A percentile compares a stretch with the other conserved stretches of the same genome.
These are phyloP conservation scores for Saraca asoca DNA, from an alignment of 331 rosid genomes.

Conservation along the genomic window DNA sequence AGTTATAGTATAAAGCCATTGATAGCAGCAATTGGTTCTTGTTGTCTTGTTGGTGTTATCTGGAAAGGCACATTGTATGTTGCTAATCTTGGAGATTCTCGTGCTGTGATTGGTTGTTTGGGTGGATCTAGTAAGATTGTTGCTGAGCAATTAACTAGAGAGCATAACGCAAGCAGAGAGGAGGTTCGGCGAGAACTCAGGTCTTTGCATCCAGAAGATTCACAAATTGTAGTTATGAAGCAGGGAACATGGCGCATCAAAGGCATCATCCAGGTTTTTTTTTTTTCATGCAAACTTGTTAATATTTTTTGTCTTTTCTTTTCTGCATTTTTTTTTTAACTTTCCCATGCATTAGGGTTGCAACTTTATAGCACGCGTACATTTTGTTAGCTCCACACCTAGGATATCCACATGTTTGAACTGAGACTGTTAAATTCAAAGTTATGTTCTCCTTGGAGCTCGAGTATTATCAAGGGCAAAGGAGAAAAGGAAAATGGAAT, in stretches of 20 bases:
- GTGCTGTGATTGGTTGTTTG: slow-evolving; percentile 61
- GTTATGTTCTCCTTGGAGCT: no score
- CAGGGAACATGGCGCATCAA: slow-evolving; percentile 59
- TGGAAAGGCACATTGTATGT: slow-evolving; percentile 57
- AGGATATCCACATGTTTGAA: neutral
- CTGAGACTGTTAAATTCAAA: neutral
- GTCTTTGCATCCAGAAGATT: slow-evolving; percentile 52
- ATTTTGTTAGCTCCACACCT: neutral
- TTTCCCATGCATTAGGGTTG: neutral
- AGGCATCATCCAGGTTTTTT: slow-evolving; percentile 70
- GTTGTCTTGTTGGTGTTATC: slow-evolving; percentile 66
- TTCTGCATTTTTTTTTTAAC: slow-evolving; percentile 1
- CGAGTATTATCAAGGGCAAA: neutral
- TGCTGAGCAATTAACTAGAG: slow-evolving; percentile 56
- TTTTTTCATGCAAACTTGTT: neutral
- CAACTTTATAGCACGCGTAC: neutral
- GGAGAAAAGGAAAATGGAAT: neutral
- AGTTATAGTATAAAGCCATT: slow-evolving; percentile 35
- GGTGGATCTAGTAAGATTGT: slow-evolving; percentile 38
- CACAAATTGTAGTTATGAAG: slow-evolving; percentile 47
- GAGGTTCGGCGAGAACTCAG: slow-evolving; percentile 56
- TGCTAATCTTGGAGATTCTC: slow-evolving; percentile 71
- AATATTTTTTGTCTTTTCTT: neutral
- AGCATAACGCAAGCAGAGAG: slow-evolving; percentile 57
- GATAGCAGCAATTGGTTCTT: slow-evolving; percentile 65